These are phyloP conservation scores for Scedosporium boydii DNA, from an alignment of 2,329 filamentous ascomycete species.

Conservation along the genomic window DNA sequence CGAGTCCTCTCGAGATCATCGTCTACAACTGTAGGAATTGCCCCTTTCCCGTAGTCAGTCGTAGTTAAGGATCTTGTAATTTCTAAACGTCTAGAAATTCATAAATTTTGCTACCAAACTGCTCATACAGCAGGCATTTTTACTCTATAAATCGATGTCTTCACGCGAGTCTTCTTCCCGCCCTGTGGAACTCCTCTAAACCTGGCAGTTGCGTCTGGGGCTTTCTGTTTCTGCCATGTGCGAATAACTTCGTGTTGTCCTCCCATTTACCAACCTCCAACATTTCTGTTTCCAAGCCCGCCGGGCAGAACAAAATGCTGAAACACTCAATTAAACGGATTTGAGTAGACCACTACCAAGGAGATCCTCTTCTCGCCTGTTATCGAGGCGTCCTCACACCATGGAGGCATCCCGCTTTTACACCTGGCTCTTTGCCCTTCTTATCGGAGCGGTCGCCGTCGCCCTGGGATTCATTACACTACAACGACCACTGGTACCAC, in stretches of 20 bases:
- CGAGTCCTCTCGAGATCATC: too few relatives aligned
- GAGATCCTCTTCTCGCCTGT: neutral
- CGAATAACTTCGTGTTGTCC: neutral
- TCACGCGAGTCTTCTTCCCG: too few relatives aligned
- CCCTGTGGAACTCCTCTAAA: too few relatives aligned
- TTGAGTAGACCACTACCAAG: neutral
- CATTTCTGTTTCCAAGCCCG: neutral
- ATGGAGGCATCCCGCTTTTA: neutral
- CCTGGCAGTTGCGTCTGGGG: neutral
- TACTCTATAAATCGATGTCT: too few relatives aligned
- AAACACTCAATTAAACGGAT: neutral
- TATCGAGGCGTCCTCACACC: neutral
- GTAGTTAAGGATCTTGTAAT: too few relatives aligned
- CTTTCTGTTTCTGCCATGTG: neutral
- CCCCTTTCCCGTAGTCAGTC: too few relatives aligned
- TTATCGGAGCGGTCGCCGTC: conserved; percentile 4
- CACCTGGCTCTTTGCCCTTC: neutral
- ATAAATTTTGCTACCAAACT: too few relatives aligned
- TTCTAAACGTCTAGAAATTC: too few relatives aligned
- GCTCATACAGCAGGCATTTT: too few relatives aligned
- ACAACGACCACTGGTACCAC: neutral
- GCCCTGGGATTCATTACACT: neutral
- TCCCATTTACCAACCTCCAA: neutral
- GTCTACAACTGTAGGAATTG: too few relatives aligned
- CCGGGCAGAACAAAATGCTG: neutral